A percentile compares a stretch with the other conserved stretches of the same genome.
phyloP scores from a whole-genome alignment of 805 yeast genomes.

The Scheffersomyces stipitis region DNA sequence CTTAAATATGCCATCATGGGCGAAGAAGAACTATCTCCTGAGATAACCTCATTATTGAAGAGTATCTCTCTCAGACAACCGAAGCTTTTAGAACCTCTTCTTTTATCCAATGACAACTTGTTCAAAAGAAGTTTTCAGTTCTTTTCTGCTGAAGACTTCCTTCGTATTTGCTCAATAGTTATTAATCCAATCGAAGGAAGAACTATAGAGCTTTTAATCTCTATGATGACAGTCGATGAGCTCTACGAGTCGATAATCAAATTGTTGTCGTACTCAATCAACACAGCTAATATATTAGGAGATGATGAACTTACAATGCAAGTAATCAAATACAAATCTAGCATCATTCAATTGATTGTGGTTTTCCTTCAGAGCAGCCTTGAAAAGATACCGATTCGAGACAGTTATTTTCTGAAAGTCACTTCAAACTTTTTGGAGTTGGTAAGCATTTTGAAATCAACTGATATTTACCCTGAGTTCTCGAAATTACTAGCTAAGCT shows the following conservation, averaged over 20 bases:
- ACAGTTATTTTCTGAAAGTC: constrained; percentile 26
- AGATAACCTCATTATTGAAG: constrained; percentile 20
- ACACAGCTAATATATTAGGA: constrained; percentile 29
- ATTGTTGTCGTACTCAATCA: constrained; percentile 29
- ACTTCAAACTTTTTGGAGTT: constrained; percentile 28
- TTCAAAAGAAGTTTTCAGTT: constrained; percentile 23
- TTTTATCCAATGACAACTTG: constrained; percentile 22
- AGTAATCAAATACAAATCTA: constrained; percentile 31
- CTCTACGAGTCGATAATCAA: constrained; percentile 27
- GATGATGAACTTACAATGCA: constrained; percentile 36
- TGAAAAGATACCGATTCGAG: constrained; percentile 34
- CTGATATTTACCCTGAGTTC: constrained; percentile 23
- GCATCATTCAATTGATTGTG: constrained; percentile 26
- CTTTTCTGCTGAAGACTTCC: constrained; percentile 34
- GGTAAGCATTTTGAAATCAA: constrained; percentile 31
- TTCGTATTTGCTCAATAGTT: constrained; percentile 30
- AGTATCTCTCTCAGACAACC: constrained; percentile 32
- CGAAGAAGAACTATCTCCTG: constrained; percentile 31
- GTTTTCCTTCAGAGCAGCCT: constrained; percentile 25
- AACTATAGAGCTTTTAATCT: constrained; percentile 20
- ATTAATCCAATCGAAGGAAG: constrained; percentile 19
- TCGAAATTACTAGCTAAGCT: constrained; percentile 25
- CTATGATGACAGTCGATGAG: constrained; percentile 23
- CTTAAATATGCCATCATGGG: constrained; percentile 38
- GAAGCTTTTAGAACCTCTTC: constrained; percentile 29